These are phyloP conservation scores for Tulasnella sp. DNA, from an alignment of 768 basidiomycete species.

Conservation along the genomic window DNA sequence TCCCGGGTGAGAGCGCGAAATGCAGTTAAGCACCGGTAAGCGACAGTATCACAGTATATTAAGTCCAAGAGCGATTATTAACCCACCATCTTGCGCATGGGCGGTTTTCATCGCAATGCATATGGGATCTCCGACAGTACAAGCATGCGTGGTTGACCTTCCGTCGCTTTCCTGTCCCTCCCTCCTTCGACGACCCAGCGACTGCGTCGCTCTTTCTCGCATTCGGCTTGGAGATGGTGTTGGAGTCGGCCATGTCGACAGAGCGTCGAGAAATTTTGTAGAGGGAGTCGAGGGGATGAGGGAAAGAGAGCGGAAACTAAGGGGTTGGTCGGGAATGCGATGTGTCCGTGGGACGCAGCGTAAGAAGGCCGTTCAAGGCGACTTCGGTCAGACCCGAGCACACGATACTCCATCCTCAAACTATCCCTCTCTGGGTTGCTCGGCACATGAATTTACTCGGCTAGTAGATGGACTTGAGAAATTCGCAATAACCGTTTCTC, in stretches of 20 bases:
- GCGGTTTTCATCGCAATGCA: slow-evolving; percentile 77
- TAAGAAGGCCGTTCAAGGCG: not conserved
- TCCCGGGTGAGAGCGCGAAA: not conserved
- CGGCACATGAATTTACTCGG: not conserved
- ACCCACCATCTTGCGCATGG: slow-evolving; percentile 90
- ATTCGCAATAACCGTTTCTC: not conserved
- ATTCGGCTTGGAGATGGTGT: not conserved
- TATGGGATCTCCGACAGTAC: slow-evolving; percentile 75
- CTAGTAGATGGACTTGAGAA: no score
- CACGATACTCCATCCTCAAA: not conserved
- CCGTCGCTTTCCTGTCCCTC: slow-evolving; percentile 42
- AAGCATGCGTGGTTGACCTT: slow-evolving; percentile 91
- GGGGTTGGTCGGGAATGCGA: not conserved
- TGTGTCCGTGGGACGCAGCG: not conserved
- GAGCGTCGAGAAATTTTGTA: not conserved
- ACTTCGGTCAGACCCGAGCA: not conserved
- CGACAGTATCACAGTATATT: not conserved
- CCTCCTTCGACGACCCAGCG: not conserved
- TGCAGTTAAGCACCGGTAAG: not conserved
- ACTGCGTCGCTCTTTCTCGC: not conserved
- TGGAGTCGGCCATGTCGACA: not conserved
- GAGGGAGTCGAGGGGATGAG: not conserved
- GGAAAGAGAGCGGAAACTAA: not conserved
- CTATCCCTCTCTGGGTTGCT: not conserved
- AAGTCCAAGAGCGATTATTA: not conserved